Evolutionary conservation across 2,329 filamentous ascomycete species (phyloP), one percentile per base, ranked within the genome.

Genomic region (Purpureocillium takamizusanense): DNA sequence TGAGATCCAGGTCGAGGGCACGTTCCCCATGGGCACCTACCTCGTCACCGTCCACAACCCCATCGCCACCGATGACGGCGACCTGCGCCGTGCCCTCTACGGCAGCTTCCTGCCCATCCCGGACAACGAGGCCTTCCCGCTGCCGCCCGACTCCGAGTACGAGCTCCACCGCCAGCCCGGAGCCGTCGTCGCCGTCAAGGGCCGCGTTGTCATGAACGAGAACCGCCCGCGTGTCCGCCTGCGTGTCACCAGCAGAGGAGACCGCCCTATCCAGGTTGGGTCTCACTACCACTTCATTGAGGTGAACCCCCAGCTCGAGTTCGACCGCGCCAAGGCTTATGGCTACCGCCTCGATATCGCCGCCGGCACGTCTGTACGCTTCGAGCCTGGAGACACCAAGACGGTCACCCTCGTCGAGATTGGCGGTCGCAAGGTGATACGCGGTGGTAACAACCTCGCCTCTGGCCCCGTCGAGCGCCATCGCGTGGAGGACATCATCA

Each of bases 211-310:
- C 36, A 62, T 97, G 50, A 95, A 87, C 56, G 72, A 81, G 50
- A 82, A 81, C 30, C 74, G 87, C 38, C 80, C 76, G 61, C 74
- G 89, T 43, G 81, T 89, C 46, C 72, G 65, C 42, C 65, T 97
- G 30, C 78, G 70, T 54, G 86, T 97, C 31, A 88, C 81, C 46
- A 95, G 86, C 60, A 85, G 76, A 51, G 90, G 90, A 7, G 90
- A 97, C 60, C 71, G 90, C 25, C 90, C 90, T 1, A 83, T 95
- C 43, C 89, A 95, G 70, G 83, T 89, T 42, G 90, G 90, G 25
- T 94, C 87, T 25, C 90, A 97, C 63, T 97, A 95, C 60, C 90
- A 95, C 63, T 94, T 97, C 58, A 78, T 94, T 54, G 90, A 97
- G 66, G 83, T 81, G n/a, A 97, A 97, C 61, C 86, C 88, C 1